Conservation (phyloP, 169 alveolate species). For the Eimeria zaria region DNA sequence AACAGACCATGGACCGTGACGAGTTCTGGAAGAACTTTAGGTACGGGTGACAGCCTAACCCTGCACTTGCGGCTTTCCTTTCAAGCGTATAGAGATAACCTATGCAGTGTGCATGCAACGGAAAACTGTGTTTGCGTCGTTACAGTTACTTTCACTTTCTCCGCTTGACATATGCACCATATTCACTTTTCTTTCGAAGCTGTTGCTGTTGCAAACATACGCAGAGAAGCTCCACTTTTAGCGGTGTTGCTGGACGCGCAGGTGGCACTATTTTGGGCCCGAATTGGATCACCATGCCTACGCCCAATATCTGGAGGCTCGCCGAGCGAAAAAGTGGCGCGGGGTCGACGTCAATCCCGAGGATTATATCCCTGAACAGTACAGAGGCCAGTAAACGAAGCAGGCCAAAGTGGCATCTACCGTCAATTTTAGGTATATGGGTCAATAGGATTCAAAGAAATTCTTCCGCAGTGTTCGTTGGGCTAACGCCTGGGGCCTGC, state of each 20-base stretch:
- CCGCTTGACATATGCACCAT: neutral
- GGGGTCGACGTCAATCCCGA: constrained; percentile 92
- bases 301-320: constrained; percentile 93
- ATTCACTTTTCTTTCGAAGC: neutral
- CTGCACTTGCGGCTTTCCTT: too few relatives aligned
- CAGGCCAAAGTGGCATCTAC: neutral
- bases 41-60: neutral
- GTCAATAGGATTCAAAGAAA: neutral
- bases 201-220: neutral
- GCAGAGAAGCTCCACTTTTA: neutral
- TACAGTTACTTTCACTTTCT: too few relatives aligned
- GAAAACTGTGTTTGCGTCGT: too few relatives aligned
- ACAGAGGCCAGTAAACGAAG: constrained; percentile 78
- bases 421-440: neutral
- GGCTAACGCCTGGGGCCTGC: neutral
- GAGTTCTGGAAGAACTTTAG: constrained; percentile 70
- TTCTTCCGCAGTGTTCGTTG: neutral
- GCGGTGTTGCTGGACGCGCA: neutral
- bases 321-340: constrained; percentile 93
- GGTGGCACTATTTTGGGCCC: constrained; percentile 93
- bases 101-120: too few relatives aligned
- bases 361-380: constrained; percentile 94
- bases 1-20: constrained; percentile 67
- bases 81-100: too few relatives aligned
- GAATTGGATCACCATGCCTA: constrained; percentile 93